phyloP scores from a whole-genome alignment of 257 asterid species.

The Solanum rostratum region DNA sequence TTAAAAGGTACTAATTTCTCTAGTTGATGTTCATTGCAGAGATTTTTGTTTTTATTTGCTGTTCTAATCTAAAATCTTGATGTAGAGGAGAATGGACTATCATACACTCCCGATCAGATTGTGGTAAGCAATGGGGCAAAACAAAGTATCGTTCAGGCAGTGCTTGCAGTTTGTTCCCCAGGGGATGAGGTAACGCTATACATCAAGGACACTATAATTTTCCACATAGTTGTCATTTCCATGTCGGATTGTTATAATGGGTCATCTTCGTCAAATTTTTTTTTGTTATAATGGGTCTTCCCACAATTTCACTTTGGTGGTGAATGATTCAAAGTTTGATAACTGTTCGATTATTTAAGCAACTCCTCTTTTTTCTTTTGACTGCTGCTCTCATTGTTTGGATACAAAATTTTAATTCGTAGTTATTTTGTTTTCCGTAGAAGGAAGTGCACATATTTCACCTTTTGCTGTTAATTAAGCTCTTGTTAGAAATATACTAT shows the following conservation, averaged over 20 bases:
- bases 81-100: conserved; percentile 82
- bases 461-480: neutral
- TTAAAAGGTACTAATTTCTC: conserved; percentile 45
- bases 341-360: neutral
- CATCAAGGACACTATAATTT: neutral
- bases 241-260: neutral
- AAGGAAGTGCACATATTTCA: neutral
- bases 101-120: conserved; percentile 82
- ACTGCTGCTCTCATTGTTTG: neutral
- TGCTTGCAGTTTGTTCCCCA: conserved; percentile 93
- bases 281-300: neutral
- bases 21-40: neutral
- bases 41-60: neutral
- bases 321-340: neutral
- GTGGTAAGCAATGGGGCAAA: conserved; percentile 96
- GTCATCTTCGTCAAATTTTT: no score
- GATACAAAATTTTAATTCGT: neutral
- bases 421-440: neutral
- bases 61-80: neutral
- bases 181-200: conserved; percentile 71
- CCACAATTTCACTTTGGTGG: neutral
- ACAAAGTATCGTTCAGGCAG: conserved; percentile 82
- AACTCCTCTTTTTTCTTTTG: neutral
- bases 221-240: neutral
- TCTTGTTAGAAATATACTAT: neutral